Base-by-base conservation (phyloP, 768 basidiomycete genomes). In the Arthromyces matolae region DNA sequence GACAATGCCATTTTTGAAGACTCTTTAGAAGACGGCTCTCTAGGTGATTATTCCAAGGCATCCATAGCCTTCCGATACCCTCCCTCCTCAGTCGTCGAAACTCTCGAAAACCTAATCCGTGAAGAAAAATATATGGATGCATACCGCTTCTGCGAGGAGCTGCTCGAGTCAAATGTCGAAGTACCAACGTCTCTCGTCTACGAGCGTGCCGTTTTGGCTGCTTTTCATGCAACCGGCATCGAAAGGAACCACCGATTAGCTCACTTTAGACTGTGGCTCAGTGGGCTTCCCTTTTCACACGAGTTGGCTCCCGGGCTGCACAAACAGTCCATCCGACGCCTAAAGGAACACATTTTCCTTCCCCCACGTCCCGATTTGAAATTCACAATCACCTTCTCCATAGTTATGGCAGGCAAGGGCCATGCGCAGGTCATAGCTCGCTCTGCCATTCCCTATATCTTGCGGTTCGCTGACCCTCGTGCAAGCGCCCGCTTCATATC, bases 401-500 rank as follows among this genome's bases (percentile, higher is more conserved):
- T 61, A 27, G 55, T 71, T 19, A 56, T 69, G 35, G 63, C 71
- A 4, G 53, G 51, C 4, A 77, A 76, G 54, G 76, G 76, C 4
- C 75, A 70, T 49, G 50, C 50, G 3, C 31, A 50, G 9, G 33
- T 48, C 1, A 43, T 72, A 16, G 43, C 43, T 24, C 31, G 24
- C 4, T 51, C 55, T 7, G 54, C 65, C 41, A 49, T 79, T 25
- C 65, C 71, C 2, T 60, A 63, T 4, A 59, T 85, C 16, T 63
- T 76, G 31, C 73, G 73, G 18, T 77, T 72, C 59, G 68, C 75
- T 2, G 47, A 60, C 5, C 64, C 66, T 3, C 52, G 63, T 1
- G 55, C 66, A 34, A 64, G 66, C 47, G 50, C 59, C 36, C 51
- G 49, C 5, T 81, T 81, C 55, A 49, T 85, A 27, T 45, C 64